A percentile compares a stretch with the other conserved stretches of the same genome.
These are phyloP conservation scores for Deinandra increscens DNA, from an alignment of 129 eudicot genomes.

Conservation along the genomic window DNA sequence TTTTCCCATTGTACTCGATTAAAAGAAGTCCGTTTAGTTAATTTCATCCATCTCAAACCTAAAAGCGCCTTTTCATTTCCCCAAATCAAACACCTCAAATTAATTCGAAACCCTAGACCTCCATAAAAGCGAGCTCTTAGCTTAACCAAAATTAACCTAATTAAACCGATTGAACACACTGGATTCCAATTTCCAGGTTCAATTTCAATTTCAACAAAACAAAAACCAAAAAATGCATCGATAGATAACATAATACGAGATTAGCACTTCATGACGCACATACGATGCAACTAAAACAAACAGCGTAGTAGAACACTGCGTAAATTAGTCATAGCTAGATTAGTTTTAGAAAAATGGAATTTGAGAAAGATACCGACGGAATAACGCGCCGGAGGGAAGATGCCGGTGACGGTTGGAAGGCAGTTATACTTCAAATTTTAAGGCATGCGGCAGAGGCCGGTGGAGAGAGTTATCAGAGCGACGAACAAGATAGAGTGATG, in stretches of 20 bases:
- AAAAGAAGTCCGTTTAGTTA: neutral
- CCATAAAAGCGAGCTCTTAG: neutral
- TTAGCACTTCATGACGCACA: neutral
- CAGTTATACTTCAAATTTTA: neutral
- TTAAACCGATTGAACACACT: neutral
- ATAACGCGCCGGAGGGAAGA: neutral
- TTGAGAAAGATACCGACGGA: neutral
- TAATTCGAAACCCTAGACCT: conserved; percentile 1
- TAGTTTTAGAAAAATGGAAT: neutral
- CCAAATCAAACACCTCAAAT: neutral
- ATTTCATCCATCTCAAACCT: neutral
- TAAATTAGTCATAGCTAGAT: neutral
- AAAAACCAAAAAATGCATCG: neutral
- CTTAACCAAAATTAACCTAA: conserved; percentile 2
- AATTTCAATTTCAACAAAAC: neutral
- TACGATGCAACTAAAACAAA: neutral
- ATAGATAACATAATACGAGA: no score
- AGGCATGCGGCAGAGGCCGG: conserved; percentile 16
- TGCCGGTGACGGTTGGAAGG: neutral
- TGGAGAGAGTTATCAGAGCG: conserved; percentile 2
- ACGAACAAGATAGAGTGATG: conserved; percentile 7
- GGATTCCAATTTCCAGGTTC: neutral
- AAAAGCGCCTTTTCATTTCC: neutral
- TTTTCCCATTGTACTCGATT: neutral
- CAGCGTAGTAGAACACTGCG: neutral